Evolutionary conservation across 345 rosid species (phyloP), one percentile per base, ranked within the genome.

Genomic region (Brassica cretica): DNA sequence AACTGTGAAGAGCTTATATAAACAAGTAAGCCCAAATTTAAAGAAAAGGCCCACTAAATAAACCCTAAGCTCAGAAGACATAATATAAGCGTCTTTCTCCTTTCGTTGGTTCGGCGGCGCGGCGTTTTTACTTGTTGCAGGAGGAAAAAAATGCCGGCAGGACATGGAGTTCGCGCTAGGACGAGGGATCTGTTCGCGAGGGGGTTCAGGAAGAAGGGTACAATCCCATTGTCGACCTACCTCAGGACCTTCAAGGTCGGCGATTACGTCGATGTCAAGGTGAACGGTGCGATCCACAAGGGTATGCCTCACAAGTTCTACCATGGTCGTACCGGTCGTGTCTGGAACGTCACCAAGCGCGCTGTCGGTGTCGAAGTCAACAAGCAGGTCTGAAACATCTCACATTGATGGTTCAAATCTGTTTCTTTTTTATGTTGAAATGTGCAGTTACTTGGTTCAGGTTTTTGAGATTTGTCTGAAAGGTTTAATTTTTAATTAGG

Each of bases 271-370:
- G 21, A 19, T 19, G 21, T 19, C 21, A 19, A 19, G 21, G 21
- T 19, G 21, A 19, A 19, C 21, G 61, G 61, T 2, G 61, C 61
- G 24, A 56, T 56, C 12, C 61, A 56, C 61, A 56, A 56, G 61
- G 61, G 61, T 7, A 56, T 56, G 61, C 61, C 61, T 18, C 61
- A 56, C 61, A 56, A 56, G 61, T 56, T 56, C 61, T 56, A 56
- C 61, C 61, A 56, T 16, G 61, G 61, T 18, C 61, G 61, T 56
- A 56, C 61, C 24, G 61, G 61, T 56, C 61, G 61, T 18, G 61
- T 56, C 61, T 56, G 61, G 61, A 56, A 56, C 61, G 61, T 56
- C 5, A 56, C 61, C 27, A 56, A 56, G 10, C 61, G 61, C 24
- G 61, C 61, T 27, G 24, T 56, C 4, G 61, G 61, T 18, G 61